These are phyloP conservation scores for Laburnicola sp. DNA, from an alignment of 2,329 filamentous ascomycete genomes.

Conservation along the genomic window DNA sequence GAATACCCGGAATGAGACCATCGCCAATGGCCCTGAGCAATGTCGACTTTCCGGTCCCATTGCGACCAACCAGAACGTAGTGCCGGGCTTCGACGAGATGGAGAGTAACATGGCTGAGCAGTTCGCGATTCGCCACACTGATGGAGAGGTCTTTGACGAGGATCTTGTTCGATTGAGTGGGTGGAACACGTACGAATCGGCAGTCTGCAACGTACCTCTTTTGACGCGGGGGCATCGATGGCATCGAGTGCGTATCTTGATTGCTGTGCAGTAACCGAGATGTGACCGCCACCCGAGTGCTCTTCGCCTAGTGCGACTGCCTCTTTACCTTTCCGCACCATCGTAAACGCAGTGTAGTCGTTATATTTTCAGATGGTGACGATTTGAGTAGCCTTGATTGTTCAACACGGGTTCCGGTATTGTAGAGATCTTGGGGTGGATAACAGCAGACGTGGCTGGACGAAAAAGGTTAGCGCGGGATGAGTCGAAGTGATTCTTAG, in stretches of 20 bases:
- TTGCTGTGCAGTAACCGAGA: conserved; percentile 45
- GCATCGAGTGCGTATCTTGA: conserved; percentile 45
- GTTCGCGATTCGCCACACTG: conserved; percentile 64
- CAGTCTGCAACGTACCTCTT: conserved; percentile 30
- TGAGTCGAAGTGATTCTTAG: conserved; percentile 14
- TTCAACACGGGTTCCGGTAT: background rate
- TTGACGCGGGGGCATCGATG: conserved; percentile 43
- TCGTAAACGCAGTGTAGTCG: conserved; percentile 10
- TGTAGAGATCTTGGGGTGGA: too few species aligned
- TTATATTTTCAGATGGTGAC: too few species aligned
- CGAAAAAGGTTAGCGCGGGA: conserved; percentile 4
- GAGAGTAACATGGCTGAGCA: conserved; percentile 70
- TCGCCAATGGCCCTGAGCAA: conserved; percentile 74
- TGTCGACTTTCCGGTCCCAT: conserved; percentile 82
- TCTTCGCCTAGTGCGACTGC: conserved; percentile 18
- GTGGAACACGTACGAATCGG: background rate
- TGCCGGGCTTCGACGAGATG: conserved; percentile 71
- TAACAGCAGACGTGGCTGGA: background rate
- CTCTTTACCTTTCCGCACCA: conserved; percentile 39
- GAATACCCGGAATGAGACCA: conserved; percentile 71
- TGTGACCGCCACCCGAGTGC: conserved; percentile 30
- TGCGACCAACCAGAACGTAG: conserved; percentile 78
- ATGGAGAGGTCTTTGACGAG: conserved; percentile 71
- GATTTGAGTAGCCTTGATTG: too few species aligned
- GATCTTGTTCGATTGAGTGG: conserved; percentile 30